Conservation (phyloP, 441 rosid species). For the Adansonia gregorii region DNA sequence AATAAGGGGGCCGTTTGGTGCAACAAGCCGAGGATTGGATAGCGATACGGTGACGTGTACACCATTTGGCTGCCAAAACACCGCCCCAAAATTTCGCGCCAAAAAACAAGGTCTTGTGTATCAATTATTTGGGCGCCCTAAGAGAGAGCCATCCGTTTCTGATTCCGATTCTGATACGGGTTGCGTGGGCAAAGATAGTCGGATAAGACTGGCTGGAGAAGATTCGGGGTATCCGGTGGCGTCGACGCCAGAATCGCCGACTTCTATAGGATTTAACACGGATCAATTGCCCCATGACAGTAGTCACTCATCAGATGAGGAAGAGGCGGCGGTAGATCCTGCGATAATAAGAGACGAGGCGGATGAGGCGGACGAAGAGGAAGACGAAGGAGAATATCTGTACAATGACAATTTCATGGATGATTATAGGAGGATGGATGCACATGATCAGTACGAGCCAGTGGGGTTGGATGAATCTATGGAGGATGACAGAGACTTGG, state of each 20-base stretch:
- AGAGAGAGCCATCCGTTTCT: too few species aligned
- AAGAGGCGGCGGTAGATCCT: conserved; percentile 91
- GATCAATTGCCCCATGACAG: conserved; percentile 79
- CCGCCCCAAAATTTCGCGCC: conserved; percentile 39
- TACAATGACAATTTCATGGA: conserved; percentile 70
- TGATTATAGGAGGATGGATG: conserved; percentile 74
- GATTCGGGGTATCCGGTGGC: conserved; percentile 51
- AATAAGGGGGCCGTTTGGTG: background rate
- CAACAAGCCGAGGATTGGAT: background rate
- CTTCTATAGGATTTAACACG: conserved; percentile 86
- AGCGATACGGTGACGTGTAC: background rate
- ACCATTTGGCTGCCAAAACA: conserved; percentile 50
- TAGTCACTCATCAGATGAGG: conserved; percentile 66
- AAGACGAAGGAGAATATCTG: conserved; percentile 54
- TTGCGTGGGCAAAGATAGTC: background rate
- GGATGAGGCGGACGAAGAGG: conserved; percentile 71
- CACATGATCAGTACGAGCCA: conserved; percentile 76
- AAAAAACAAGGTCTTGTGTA: background rate
- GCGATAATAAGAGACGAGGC: conserved; percentile 64
- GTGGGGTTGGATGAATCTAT: conserved; percentile 75
- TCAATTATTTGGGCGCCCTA: background rate
- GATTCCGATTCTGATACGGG: too few species aligned
- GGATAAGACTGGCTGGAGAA: conserved; percentile 51
- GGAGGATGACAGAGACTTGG: conserved; percentile 75
- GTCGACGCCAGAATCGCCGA: conserved; percentile 75